phyloP scores from a whole-genome alignment of 352 stramenopile species.

The Elongisporangium prolatum region DNA sequence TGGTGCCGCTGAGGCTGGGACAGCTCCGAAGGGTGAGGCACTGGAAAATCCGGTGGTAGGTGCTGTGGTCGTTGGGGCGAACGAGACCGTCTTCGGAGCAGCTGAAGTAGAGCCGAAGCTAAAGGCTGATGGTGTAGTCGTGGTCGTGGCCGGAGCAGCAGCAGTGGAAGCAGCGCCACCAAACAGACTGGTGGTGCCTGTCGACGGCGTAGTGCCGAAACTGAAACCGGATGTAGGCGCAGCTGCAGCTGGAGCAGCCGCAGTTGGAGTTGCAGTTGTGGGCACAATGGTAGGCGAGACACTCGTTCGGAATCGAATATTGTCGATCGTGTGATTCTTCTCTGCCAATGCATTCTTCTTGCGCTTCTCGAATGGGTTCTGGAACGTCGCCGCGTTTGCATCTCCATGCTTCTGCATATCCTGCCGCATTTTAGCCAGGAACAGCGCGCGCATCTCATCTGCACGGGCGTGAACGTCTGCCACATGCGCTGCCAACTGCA shows the following conservation, averaged over 20 bases:
- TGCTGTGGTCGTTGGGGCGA: conserved; percentile 31
- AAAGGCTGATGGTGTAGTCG: conserved; percentile 12
- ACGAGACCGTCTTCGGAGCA: conserved; percentile 58
- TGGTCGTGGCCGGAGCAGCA: conserved; percentile 4
- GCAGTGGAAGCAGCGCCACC: conserved; percentile 25
- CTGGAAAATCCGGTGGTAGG: conserved; percentile 19
- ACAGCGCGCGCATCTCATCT: conserved; percentile 65
- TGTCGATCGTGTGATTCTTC: conserved; percentile 59
- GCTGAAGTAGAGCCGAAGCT: conserved; percentile 15
- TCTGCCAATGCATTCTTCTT: conserved; percentile 67
- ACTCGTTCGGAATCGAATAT: conserved; percentile 72
- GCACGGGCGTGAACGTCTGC: conserved; percentile 73
- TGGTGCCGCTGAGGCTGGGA: conserved; percentile 2
- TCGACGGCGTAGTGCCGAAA: conserved; percentile 23
- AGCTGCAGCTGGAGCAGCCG: conserved; percentile 13
- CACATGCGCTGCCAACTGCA: conserved; percentile 70
- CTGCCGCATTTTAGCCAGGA: conserved; percentile 58
- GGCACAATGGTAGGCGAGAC: conserved; percentile 64
- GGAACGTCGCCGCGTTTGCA: conserved; percentile 48
- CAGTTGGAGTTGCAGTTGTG: conserved; percentile 8
- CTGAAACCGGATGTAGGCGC: conserved; percentile 29
- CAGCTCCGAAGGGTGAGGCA: conserved; percentile 16
- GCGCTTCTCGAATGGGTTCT: conserved; percentile 75
- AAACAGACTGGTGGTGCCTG: conserved; percentile 29
- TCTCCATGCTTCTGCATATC: conserved; percentile 60